phyloP scores from a whole-genome alignment of 1,284 basidiomycete species.

The Cutaneotrichosporon sp. region DNA sequence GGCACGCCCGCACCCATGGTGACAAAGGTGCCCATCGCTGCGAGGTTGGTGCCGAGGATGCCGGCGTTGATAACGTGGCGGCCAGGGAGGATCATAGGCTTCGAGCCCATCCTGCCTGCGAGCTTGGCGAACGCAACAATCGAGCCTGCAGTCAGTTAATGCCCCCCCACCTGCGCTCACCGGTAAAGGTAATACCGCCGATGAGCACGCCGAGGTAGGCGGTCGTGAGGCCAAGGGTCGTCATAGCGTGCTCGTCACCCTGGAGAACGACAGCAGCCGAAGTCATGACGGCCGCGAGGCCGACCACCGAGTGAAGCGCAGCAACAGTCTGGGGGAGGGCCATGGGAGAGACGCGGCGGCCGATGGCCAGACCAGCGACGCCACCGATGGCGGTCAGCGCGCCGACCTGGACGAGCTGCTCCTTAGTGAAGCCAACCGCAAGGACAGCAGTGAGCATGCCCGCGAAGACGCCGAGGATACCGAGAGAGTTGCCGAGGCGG shows the following conservation, averaged over 20 bases:
- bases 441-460: constrained; percentile 75
- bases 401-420: constrained; percentile 74
- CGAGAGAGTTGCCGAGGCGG: constrained; percentile 76
- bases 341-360: constrained; percentile 76
- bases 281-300: constrained; percentile 79
- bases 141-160: constrained; percentile 75
- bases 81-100: constrained; percentile 68
- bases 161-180: constrained; percentile 49
- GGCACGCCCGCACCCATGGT: constrained; percentile 68
- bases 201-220: constrained; percentile 83
- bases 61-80: constrained; percentile 72
- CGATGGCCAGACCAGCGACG: constrained; percentile 65
- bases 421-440: constrained; percentile 75
- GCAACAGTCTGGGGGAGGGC: constrained; percentile 79
- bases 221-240: constrained; percentile 71
- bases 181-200: constrained; percentile 55
- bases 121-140: constrained; percentile 85
- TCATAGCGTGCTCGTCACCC: constrained; percentile 61
- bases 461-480: constrained; percentile 75
- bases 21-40: constrained; percentile 73
- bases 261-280: constrained; percentile 75
- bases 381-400: constrained; percentile 70
- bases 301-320: constrained; percentile 75
- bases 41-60: constrained; percentile 67
- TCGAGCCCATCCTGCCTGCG: constrained; percentile 73